Percentiles rank a stretch among this genome's conserved stretches.
phyloP scores from a whole-genome alignment of 139 green algal species.

The Coelastrella sp. region DNA sequence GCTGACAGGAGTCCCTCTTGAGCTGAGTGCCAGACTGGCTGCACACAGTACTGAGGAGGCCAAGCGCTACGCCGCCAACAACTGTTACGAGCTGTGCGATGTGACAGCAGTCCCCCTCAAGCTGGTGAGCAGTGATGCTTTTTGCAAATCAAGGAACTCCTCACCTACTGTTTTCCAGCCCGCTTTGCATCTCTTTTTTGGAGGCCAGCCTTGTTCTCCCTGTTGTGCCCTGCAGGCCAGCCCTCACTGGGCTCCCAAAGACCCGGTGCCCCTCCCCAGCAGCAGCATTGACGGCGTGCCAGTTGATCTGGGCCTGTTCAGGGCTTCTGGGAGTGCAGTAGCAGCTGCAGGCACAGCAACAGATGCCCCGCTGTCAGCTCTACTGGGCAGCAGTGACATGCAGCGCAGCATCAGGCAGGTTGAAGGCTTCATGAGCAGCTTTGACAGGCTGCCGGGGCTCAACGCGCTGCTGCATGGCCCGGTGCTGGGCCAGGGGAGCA shows the following conservation, averaged over 20 bases:
- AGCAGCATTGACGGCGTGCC: neutral
- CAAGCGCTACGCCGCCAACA: neutral
- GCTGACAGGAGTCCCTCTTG: neutral
- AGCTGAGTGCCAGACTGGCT: neutral
- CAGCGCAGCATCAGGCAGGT: neutral
- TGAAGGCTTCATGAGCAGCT: neutral
- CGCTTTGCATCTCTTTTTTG: no score
- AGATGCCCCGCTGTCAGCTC: neutral
- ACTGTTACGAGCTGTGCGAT: neutral
- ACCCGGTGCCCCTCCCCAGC: neutral
- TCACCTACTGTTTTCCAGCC: no score
- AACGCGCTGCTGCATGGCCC: neutral
- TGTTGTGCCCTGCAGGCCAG: no score
- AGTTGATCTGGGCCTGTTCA: neutral
- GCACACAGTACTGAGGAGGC: neutral
- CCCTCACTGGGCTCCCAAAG: no score
- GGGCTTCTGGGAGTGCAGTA: neutral
- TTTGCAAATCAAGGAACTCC: no score
- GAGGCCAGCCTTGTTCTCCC: no score
- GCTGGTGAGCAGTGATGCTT: neutral
- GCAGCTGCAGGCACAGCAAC: neutral
- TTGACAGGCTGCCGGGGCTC: neutral
- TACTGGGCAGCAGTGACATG: neutral
- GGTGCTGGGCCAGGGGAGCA: no score
- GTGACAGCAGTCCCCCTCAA: neutral